Evolutionary conservation across 1,284 basidiomycete species (phyloP), one percentile per base, ranked within the genome.

Genomic region (Trametes pubescens): DNA sequence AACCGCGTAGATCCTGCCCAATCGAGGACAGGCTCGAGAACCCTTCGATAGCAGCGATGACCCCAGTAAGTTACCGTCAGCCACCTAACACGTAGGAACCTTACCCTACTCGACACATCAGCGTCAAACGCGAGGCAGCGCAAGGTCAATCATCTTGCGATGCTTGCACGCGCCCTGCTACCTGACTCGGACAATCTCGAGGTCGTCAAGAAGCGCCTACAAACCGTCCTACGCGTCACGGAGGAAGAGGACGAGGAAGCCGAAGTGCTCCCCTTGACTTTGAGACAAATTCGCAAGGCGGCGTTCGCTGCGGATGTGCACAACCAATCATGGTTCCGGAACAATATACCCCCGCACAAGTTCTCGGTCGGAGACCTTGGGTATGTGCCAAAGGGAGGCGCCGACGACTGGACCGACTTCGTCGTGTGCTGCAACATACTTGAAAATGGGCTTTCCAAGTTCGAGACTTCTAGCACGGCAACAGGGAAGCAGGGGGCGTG

Each of bases 291-390:
- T 10, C 79, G 82, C 6, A 70, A 76, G 37, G 71, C 78, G 16
- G 78, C 76, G 16, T 75, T 85, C 51, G 71, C 75, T 32, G 70
- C 76, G 9, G 71, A 73, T 18, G 65, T 69, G 4, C 82, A 83
- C 60, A 74, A 78, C n/a, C 77, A 80, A 55, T 72, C 76, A 5
- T 86, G 84, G 74, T 59, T 79, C 38, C 76, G 79, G 65, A 78
- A 73, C 55, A 75, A 74, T 22, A 59, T 82, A 32, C 78, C 77
- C 9, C 73, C 78, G 7, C 75, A 76, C 52, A 76, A 78, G 59
- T 82, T 81, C 59, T 57, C 67, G 2, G 76, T 82, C 24, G 84
- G 84, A 1, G 84, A 86, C 62, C 68, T 83, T 22, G 84, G 83
- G 10, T 84, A 82, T 60, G 70, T 85, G 38, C 78, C 78, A 0